Conservation (phyloP, 163 green algal species). For the Chlorella variabilis region DNA sequence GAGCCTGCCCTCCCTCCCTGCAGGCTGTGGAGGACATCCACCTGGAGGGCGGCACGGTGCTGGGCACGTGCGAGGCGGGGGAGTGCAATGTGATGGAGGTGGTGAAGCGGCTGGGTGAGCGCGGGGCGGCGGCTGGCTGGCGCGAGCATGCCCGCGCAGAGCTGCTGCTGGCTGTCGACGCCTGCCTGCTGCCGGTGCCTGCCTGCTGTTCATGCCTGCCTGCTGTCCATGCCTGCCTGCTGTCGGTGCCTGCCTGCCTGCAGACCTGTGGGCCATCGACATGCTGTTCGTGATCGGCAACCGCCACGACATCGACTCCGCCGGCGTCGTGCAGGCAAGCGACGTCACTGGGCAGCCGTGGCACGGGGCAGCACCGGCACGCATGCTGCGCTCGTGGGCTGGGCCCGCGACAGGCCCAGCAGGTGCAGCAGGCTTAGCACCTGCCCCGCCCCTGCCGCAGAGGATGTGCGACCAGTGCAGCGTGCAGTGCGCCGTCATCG, state of each 20-base stretch:
- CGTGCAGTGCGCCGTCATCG: slow-evolving; percentile 82
- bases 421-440: no score
- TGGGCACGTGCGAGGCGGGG: slow-evolving; percentile 81
- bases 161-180: not conserved
- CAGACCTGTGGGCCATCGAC: slow-evolving; percentile 91
- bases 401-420: no score
- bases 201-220: not conserved
- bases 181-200: not conserved
- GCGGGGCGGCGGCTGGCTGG: no score
- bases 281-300: slow-evolving; percentile 97
- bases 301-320: slow-evolving; percentile 93
- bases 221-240: not conserved
- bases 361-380: no score
- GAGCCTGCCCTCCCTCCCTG: no score
- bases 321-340: slow-evolving; percentile 77
- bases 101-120: slow-evolving; percentile 73
- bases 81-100: slow-evolving; percentile 91
- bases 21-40: slow-evolving; percentile 81
- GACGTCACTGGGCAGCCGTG: no score
- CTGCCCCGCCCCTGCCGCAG: not conserved
- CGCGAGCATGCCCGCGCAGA: no score
- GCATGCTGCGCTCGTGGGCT: no score
- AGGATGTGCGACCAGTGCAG: slow-evolving; percentile 35
- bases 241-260: not conserved
- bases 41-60: slow-evolving; percentile 91